A percentile compares a stretch with the other conserved stretches of the same genome.
These are phyloP conservation scores for Vachellia pachyceras DNA, from an alignment of 306 rosid species.

Conservation along the genomic window DNA sequence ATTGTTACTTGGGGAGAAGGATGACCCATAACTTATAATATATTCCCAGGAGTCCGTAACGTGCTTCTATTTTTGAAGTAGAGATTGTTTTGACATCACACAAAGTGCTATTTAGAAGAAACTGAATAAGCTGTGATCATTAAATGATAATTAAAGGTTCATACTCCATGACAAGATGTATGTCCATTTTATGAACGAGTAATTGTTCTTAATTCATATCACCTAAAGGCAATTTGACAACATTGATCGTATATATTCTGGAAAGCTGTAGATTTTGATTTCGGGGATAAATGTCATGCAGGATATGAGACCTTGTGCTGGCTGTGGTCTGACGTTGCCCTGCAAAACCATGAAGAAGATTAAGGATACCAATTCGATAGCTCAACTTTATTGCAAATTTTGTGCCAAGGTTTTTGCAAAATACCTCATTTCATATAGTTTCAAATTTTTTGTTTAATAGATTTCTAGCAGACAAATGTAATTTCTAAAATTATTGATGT, in stretches of 20 bases:
- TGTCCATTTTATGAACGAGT: neutral
- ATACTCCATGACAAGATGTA: neutral
- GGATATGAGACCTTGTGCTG: conserved; percentile 74
- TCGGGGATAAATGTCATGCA: conserved; percentile 50
- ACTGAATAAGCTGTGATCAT: neutral
- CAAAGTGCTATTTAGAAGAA: neutral
- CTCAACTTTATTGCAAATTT: conserved; percentile 71
- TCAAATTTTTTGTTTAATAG: conserved; percentile 21
- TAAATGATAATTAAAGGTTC: neutral
- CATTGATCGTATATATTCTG: conserved; percentile 22
- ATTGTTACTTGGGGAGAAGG: neutral
- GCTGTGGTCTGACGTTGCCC: conserved; percentile 68
- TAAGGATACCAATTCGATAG: conserved; percentile 54
- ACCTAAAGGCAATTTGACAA: neutral
- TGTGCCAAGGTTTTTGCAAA: conserved; percentile 73
- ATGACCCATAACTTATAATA: neutral
- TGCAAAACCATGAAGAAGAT: conserved; percentile 66
- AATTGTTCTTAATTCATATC: neutral
- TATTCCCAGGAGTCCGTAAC: neutral
- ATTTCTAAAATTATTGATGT: conserved; percentile 32
- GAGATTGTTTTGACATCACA: neutral
- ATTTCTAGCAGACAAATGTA: conserved; percentile 27
- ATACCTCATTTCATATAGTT: conserved; percentile 17
- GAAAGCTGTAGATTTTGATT: conserved; percentile 36
- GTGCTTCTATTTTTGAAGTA: neutral